phyloP scores from a whole-genome alignment of 768 basidiomycete species.

The Agaricus blazei region DNA sequence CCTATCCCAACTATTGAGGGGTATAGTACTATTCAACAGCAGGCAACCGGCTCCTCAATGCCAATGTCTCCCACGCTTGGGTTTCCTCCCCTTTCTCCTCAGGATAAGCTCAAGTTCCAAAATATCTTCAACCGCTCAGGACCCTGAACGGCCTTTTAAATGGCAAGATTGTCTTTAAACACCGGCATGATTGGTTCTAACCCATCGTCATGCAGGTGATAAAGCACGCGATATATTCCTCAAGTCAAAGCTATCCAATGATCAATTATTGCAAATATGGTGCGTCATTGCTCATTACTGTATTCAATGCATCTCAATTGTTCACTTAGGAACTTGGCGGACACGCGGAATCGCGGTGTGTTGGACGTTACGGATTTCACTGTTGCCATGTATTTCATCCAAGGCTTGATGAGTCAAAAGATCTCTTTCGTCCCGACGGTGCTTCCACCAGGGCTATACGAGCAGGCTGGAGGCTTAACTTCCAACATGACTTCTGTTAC shows the following conservation, averaged over 20 bases:
- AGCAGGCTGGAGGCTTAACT: constrained; percentile 57
- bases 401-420: constrained; percentile 81
- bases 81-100: constrained; percentile 66
- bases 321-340: constrained; percentile 76
- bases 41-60: constrained; percentile 52
- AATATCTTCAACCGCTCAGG: constrained; percentile 70
- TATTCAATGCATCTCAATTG: constrained; percentile 4
- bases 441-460: constrained; percentile 82
- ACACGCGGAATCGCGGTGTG: constrained; percentile 85
- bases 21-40: constrained; percentile 49
- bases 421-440: constrained; percentile 64
- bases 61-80: constrained; percentile 58
- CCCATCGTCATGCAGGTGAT: constrained; percentile 47
- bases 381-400: constrained; percentile 95
- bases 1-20: constrained; percentile 81
- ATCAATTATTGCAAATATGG: constrained; percentile 93
- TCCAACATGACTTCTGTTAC: constrained; percentile 26
- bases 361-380: constrained; percentile 91
- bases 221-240: constrained; percentile 89
- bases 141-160: constrained; percentile 74
- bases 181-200: background rate
- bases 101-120: constrained; percentile 83
- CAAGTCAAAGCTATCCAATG: constrained; percentile 83
- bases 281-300: constrained; percentile 26
- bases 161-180: constrained; percentile 42